Evolutionary conservation across 23 red algal species (phyloP).

Genomic region (Agarophyton chilense): DNA sequence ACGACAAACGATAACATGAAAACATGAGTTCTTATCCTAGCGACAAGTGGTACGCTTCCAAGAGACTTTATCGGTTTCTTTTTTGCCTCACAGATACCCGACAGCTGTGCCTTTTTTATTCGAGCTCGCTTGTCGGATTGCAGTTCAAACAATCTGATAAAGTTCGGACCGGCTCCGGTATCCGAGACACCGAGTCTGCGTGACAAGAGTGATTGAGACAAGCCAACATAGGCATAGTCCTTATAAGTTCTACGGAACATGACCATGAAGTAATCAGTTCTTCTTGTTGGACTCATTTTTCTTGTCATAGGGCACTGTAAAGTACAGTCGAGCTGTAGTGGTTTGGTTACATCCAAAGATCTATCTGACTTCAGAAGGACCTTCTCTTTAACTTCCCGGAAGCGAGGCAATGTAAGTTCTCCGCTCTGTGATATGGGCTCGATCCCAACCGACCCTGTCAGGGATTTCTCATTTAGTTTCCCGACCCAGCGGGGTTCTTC

Average conservation of each 20-base stretch:
- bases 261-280: background rate
- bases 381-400: too few species aligned
- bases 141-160: background rate
- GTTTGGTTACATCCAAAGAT: too few species aligned
- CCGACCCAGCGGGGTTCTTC: too few species aligned
- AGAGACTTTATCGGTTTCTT: background rate
- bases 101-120: background rate
- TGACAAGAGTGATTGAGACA: background rate
- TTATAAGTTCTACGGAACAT: background rate
- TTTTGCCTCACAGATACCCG: conserved; percentile 7
- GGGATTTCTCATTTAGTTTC: too few species aligned
- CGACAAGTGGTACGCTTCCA: background rate
- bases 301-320: too few species aligned
- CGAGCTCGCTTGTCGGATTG: background rate
- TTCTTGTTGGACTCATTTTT: too few species aligned
- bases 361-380: too few species aligned
- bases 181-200: background rate
- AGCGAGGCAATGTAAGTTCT: too few species aligned
- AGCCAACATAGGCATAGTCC: background rate
- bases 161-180: background rate
- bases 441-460: too few species aligned
- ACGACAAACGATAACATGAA: background rate
- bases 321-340: too few species aligned
- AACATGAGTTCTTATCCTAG: background rate
- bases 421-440: too few species aligned